These are phyloP conservation scores for Cucumis cinereus DNA, from an alignment of 306 rosid species.

Conservation along the genomic window DNA sequence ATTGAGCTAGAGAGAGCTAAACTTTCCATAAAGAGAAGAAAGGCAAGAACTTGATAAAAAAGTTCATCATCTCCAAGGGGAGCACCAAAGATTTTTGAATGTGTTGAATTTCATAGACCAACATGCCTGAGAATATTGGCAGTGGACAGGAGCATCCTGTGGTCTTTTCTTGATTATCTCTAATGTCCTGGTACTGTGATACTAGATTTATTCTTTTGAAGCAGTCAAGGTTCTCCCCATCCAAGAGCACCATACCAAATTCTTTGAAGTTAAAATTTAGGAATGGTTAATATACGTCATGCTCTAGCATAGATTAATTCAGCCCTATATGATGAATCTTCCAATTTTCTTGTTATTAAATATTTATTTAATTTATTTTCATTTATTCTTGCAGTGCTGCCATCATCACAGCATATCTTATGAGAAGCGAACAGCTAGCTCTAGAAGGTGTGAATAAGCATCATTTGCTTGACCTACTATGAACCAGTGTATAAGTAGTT, in stretches of 20 bases:
- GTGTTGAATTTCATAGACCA: background rate
- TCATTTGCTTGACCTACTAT: conserved; percentile 2
- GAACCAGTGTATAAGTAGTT: background rate
- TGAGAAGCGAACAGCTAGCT: conserved; percentile 70
- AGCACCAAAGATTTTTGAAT: background rate
- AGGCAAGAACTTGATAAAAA: background rate
- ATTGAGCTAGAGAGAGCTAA: background rate
- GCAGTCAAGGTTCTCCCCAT: background rate
- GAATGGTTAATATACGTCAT: background rate
- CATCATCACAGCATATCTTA: conserved; percentile 73
- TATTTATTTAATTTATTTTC: conserved; percentile 17
- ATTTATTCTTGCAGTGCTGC: conserved; percentile 77
- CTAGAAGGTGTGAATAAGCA: conserved; percentile 56
- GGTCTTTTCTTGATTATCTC: background rate
- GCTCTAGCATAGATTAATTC: background rate
- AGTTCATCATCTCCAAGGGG: background rate
- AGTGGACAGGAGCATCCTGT: background rate
- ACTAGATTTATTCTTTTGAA: background rate
- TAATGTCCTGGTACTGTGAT: background rate
- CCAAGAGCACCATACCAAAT: background rate
- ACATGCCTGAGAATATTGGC: background rate
- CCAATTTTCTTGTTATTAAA: conserved; percentile 10
- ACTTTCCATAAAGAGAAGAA: background rate
- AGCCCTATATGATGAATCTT: background rate
- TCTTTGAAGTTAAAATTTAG: background rate